Percentiles rank a stretch among this genome's conserved stretches.
phyloP scores from a whole-genome alignment of 129 eudicot genomes.

The Artemisia annua region DNA sequence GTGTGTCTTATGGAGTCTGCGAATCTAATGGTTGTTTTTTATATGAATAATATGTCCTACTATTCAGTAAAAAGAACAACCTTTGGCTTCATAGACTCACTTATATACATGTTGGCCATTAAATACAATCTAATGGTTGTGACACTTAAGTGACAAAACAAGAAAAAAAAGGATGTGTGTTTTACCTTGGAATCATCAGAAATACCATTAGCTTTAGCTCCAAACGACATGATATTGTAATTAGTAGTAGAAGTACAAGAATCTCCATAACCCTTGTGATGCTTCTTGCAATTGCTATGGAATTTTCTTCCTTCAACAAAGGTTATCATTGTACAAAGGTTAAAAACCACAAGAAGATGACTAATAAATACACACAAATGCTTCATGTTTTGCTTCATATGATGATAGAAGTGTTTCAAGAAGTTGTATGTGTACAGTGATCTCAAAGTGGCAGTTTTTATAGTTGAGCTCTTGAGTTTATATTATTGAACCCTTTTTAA shows the following conservation, averaged over 20 bases:
- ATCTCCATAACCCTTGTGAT: slow-evolving; percentile 19
- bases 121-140: too few relatives aligned
- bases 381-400: slow-evolving; percentile 25
- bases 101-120: too few relatives aligned
- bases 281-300: slow-evolving; percentile 36
- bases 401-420: slow-evolving; percentile 10
- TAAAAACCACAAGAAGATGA: slow-evolving; percentile 21
- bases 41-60: too few relatives aligned
- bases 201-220: slow-evolving; percentile 86
- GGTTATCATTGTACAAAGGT: slow-evolving; percentile 20
- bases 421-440: neutral
- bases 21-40: too few relatives aligned
- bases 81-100: too few relatives aligned
- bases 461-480: slow-evolving; percentile 23
- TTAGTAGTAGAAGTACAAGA: slow-evolving; percentile 27
- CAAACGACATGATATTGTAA: slow-evolving; percentile 60
- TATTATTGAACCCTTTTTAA: slow-evolving; percentile 21
- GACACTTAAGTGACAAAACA: neutral
- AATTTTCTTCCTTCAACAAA: slow-evolving; percentile 29
- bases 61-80: too few relatives aligned
- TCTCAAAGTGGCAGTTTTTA: slow-evolving; percentile 19
- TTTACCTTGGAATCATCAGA: slow-evolving; percentile 80
- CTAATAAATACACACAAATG: slow-evolving; percentile 20
- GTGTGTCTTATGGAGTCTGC: too few relatives aligned
- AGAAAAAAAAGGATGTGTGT: too few relatives aligned